Evolutionary conservation across 2,329 filamentous ascomycete genomes (phyloP).

Genomic region (Endoconidiophora polonica): DNA sequence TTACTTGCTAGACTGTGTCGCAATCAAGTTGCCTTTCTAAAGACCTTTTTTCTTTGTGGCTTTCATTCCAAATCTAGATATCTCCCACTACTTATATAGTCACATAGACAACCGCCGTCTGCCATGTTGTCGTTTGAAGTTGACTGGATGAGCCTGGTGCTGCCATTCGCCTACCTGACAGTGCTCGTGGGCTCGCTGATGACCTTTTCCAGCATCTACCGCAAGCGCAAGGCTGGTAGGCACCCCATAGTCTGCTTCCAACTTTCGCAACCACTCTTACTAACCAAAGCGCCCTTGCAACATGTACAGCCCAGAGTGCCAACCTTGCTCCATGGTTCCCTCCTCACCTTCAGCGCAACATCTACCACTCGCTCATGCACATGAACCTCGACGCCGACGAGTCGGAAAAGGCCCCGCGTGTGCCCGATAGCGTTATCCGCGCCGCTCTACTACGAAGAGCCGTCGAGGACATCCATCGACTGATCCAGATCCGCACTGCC

Average conservation of each 20-base stretch:
- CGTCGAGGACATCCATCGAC: conserved; percentile 80
- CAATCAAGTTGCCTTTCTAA: too few relatives aligned
- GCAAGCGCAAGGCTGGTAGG: conserved; percentile 74
- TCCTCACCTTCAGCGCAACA: conserved; percentile 75
- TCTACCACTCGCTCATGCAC: conserved; percentile 86
- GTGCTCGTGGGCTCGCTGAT: conserved; percentile 77
- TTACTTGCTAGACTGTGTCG: too few relatives aligned
- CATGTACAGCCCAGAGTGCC: conserved; percentile 49
- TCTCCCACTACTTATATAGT: not conserved
- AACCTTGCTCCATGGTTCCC: conserved; percentile 91
- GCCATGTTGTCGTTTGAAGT: conserved; percentile 35
- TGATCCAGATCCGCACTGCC: conserved; percentile 72
- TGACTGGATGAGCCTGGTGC: conserved; percentile 70
- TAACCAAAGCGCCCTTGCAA: not conserved
- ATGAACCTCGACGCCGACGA: conserved; percentile 46
- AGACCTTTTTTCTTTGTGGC: not conserved
- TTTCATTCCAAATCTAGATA: not conserved
- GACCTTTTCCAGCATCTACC: conserved; percentile 84
- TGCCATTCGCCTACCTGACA: conserved; percentile 78
- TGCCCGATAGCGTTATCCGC: conserved; percentile 74
- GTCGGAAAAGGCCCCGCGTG: conserved; percentile 52
- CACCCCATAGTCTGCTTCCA: conserved; percentile 14
- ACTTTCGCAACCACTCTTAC: conserved; percentile 13
- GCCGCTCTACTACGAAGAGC: conserved; percentile 79
- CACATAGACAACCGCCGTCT: not conserved